Conservation (phyloP, 2,329 filamentous ascomycete genomes). For the Alternaria triticimaculans region DNA sequence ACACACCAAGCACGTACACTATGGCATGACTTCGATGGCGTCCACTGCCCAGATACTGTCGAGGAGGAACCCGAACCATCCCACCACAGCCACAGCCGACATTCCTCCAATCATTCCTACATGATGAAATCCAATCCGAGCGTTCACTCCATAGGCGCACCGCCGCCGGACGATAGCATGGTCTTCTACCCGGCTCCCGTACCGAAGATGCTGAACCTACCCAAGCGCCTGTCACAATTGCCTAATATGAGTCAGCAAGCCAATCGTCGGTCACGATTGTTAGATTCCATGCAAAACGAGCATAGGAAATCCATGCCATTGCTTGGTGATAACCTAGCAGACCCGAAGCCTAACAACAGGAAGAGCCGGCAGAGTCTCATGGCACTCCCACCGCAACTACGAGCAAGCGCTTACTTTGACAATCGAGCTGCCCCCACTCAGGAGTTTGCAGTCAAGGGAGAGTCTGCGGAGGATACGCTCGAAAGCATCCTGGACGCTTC, state of each 20-base stretch:
- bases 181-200: constrained; percentile 95
- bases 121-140: constrained; percentile 55
- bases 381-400: constrained; percentile 78
- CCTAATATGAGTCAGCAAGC: constrained; percentile 70
- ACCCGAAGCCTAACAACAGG: constrained; percentile 26
- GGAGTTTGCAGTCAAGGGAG: constrained; percentile 67
- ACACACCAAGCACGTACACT: constrained; percentile 70
- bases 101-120: constrained; percentile 31
- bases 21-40: constrained; percentile 83
- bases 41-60: constrained; percentile 68
- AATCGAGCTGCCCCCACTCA: constrained; percentile 59
- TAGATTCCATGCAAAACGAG: constrained; percentile 67
- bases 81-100: constrained; percentile 28
- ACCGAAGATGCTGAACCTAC: constrained; percentile 89
- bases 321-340: constrained; percentile 5
- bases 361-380: constrained; percentile 54
- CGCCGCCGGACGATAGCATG: constrained; percentile 77
- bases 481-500: constrained; percentile 93
- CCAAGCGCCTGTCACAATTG: constrained; percentile 81
- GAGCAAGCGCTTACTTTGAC: constrained; percentile 93
- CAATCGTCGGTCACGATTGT: constrained; percentile 74
- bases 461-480: constrained; percentile 86
- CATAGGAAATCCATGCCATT: constrained; percentile 58
- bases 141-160: constrained; percentile 38
- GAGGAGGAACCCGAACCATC: constrained; percentile 39